Evolutionary conservation across 78 protist species (phyloP).

Genomic region (Dictyostelium citrinum): DNA sequence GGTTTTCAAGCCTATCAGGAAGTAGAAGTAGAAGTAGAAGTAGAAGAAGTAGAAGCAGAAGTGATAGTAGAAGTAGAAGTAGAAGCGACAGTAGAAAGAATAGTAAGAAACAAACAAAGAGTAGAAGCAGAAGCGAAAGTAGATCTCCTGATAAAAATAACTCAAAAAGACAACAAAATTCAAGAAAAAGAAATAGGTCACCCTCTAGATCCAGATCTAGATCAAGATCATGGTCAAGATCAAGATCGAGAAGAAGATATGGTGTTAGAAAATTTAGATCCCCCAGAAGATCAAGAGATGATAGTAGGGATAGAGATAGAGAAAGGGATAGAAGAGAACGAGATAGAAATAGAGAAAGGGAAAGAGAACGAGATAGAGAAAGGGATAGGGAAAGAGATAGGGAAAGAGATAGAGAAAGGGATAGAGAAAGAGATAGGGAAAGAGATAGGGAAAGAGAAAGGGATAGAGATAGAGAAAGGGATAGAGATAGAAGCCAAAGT

Average conservation of each 20-base stretch:
- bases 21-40: slow-evolving; percentile 1
- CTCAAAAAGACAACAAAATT: not conserved
- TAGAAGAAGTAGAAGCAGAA: not conserved
- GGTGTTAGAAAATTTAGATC: not conserved
- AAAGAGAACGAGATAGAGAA: not conserved
- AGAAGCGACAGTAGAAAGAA: slow-evolving; percentile 37
- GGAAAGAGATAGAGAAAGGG: not conserved
- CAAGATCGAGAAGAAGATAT: not conserved
- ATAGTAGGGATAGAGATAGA: not conserved
- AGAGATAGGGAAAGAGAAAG: not conserved
- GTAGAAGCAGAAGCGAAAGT: not conserved
- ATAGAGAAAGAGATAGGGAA: not conserved
- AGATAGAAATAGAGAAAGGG: not conserved
- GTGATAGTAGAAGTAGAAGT: not conserved
- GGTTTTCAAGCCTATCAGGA: not conserved
- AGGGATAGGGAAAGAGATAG: not conserved
- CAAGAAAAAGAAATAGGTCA: not conserved
- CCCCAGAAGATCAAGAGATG: not conserved
- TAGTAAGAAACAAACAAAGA: not conserved
- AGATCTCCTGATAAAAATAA: not conserved
- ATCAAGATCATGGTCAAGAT: not conserved
- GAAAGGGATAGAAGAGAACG: not conserved
- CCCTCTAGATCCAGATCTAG: not conserved
- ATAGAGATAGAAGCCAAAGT: not conserved
- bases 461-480: not conserved